phyloP scores from a whole-genome alignment of 1,284 basidiomycete species.

The Tausonia pullulans region DNA sequence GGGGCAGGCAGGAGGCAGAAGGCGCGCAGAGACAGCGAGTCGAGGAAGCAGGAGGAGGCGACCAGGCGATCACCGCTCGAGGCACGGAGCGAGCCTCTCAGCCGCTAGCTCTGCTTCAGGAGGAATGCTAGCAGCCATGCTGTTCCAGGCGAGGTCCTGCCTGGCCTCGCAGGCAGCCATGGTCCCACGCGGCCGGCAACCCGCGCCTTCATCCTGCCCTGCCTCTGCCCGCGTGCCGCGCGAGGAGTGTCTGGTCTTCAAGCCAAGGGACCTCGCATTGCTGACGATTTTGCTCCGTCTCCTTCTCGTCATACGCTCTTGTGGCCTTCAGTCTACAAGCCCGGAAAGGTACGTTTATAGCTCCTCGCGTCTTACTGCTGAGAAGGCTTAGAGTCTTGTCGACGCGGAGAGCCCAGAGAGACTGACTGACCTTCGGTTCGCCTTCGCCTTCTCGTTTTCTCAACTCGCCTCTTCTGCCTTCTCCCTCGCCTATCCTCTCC shows the following conservation, averaged over 20 bases:
- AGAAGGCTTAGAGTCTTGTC: neutral
- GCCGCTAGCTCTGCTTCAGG: neutral
- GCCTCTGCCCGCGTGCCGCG: neutral
- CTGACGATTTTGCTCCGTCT: constrained; percentile 1
- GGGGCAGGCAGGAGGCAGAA: neutral
- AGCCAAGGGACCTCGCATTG: no score
- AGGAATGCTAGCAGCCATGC: neutral
- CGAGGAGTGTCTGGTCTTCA: neutral
- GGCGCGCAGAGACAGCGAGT: neutral
- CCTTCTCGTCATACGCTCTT: neutral
- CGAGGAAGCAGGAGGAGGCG: neutral
- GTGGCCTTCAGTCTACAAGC: constrained; percentile 67
- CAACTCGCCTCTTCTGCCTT: neutral
- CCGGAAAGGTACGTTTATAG: constrained; percentile 67
- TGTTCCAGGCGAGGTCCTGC: neutral
- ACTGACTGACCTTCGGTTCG: neutral
- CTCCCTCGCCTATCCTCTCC: neutral
- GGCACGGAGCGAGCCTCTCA: no score
- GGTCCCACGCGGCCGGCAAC: neutral
- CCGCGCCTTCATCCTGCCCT: neutral
- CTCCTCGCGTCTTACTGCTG: constrained; percentile 20
- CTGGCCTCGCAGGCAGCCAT: neutral
- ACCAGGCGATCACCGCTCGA: neutral
- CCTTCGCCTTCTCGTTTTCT: neutral
- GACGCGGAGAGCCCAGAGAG: neutral